Conservation (phyloP, 1,139 yeast species). For the Magnusiomyces fungicola region DNA sequence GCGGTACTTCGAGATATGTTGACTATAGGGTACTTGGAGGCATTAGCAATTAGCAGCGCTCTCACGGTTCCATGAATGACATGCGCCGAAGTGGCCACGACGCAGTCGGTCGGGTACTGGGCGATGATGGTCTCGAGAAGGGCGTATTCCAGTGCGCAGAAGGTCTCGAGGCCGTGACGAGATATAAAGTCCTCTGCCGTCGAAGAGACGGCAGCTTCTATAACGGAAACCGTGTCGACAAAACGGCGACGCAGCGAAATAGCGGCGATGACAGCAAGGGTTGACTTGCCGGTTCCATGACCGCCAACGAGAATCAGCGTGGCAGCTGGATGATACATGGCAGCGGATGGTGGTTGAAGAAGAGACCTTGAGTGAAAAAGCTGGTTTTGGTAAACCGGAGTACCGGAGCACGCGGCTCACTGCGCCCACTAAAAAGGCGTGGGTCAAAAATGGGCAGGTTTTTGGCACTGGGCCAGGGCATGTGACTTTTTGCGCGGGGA, state of each 20-base stretch:
- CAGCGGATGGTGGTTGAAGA: not conserved
- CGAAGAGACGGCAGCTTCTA: constrained; percentile 16
- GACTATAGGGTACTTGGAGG: constrained; percentile 16
- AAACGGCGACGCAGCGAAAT: constrained; percentile 17
- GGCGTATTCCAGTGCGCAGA: constrained; percentile 14
- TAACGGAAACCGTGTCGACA: constrained; percentile 16
- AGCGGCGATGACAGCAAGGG: constrained; percentile 19
- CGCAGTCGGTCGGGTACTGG: constrained; percentile 16
- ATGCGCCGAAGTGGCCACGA: constrained; percentile 15
- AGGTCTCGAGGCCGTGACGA: constrained; percentile 12
- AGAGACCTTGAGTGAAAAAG: not conserved
- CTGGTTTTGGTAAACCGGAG: too few species aligned
- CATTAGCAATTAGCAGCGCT: constrained; percentile 9
- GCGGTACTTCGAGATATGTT: constrained; percentile 17
- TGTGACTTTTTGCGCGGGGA: too few species aligned
- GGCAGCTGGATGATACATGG: constrained; percentile 6
- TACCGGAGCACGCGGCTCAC: too few species aligned
- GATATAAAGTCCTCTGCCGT: constrained; percentile 14
- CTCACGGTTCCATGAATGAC: constrained; percentile 14
- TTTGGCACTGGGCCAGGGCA: too few species aligned
- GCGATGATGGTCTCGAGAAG: constrained; percentile 11
- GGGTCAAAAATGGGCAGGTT: too few species aligned
- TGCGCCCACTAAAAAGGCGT: too few species aligned
- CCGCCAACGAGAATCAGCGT: constrained; percentile 17
- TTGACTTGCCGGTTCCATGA: constrained; percentile 19